Evolutionary conservation across 208 protist genomes (phyloP).

Genomic region (Blastocrithidia nonstop): DNA sequence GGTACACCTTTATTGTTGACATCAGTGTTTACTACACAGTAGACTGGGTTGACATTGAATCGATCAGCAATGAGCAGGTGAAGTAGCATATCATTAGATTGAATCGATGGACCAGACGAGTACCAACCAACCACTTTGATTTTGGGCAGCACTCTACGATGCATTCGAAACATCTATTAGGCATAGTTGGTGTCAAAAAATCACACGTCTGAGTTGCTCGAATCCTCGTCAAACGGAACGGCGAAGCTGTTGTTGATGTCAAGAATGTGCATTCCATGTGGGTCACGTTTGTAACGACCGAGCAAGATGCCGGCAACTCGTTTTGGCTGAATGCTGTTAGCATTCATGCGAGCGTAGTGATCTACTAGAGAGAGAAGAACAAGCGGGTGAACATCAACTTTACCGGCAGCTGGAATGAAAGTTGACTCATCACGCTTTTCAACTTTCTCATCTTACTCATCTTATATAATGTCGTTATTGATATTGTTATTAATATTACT

Average conservation of each 20-base stretch:
- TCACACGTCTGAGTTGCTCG: constrained; percentile 93
- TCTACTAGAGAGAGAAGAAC: constrained; percentile 98
- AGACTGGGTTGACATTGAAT: constrained; percentile 86
- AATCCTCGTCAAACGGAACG: constrained; percentile 99
- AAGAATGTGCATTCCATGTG: constrained; percentile 32
- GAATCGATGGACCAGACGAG: constrained; percentile 94
- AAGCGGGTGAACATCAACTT: constrained; percentile 96
- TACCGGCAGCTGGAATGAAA: constrained; percentile 33
- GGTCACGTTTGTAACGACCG: constrained; percentile 60
- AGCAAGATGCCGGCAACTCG: constrained; percentile 96
- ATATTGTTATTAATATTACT: neutral
- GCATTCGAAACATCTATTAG: constrained; percentile 97
- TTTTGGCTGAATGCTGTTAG: constrained; percentile 77
- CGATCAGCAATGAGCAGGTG: constrained; percentile 91
- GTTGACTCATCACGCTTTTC: constrained; percentile 7
- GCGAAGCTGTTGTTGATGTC: constrained; percentile 97
- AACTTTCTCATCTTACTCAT: constrained; percentile 5
- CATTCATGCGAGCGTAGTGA: constrained; percentile 97
- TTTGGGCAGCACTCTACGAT: constrained; percentile 96
- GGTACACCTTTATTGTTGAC: constrained; percentile 78
- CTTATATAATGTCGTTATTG: neutral
- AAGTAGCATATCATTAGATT: constrained; percentile 93
- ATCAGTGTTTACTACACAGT: constrained; percentile 86
- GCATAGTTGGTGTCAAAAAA: constrained; percentile 96
- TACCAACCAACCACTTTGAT: constrained; percentile 99